A percentile compares a stretch with the other conserved stretches of the same genome.
Conservation (phyloP, 768 basidiomycete species). For the Mycena maculata region DNA sequence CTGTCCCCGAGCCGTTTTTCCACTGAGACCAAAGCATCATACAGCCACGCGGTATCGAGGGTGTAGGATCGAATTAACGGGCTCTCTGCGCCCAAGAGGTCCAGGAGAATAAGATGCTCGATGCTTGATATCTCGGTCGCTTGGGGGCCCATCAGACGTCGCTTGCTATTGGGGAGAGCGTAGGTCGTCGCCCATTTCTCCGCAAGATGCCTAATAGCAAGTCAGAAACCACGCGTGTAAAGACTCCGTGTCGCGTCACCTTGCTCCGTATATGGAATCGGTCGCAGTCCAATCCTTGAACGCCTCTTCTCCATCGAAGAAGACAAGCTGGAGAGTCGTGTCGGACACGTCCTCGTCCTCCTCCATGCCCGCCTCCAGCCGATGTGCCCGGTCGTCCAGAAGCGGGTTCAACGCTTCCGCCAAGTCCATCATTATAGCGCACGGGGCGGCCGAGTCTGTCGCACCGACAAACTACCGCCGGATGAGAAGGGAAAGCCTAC, state of each 20-base stretch:
- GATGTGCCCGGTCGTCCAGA: conserved; percentile 67
- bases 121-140: conserved; percentile 80
- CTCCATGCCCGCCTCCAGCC: conserved; percentile 65
- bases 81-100: conserved; percentile 84
- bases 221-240: conserved; percentile 4
- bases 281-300: conserved; percentile 89
- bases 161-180: conserved; percentile 66
- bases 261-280: conserved; percentile 96
- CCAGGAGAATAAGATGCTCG: conserved; percentile 92
- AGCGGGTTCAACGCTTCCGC: conserved; percentile 86
- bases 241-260: conserved; percentile 57
- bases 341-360: conserved; percentile 84
- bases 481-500: conserved; percentile 5
- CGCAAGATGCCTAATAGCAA: conserved; percentile 79
- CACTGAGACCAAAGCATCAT: conserved; percentile 77
- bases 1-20: conserved; percentile 77
- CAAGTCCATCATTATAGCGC: conserved; percentile 93
- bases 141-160: conserved; percentile 65
- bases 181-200: conserved; percentile 83
- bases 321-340: conserved; percentile 90
- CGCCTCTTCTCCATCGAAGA: conserved; percentile 99
- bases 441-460: conserved; percentile 96
- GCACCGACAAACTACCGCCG: conserved; percentile 89
- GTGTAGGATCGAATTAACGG: conserved; percentile 87
- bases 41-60: conserved; percentile 92